phyloP scores from a whole-genome alignment of 331 rosid species.

The Erythrophleum ivorense region DNA sequence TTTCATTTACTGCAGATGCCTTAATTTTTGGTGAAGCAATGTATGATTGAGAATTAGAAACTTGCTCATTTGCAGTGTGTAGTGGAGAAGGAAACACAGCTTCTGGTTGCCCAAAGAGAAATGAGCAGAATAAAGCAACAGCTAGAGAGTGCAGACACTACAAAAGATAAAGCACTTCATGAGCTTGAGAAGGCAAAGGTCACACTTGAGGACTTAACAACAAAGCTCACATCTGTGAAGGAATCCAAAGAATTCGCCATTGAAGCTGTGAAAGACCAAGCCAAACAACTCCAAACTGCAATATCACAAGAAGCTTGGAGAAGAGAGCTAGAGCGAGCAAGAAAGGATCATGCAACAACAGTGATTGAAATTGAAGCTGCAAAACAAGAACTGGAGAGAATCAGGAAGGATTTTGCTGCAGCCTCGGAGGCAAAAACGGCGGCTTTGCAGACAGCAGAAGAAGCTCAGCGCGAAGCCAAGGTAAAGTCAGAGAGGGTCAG shows the following conservation, averaged over 20 bases:
- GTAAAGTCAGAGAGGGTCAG: slow-evolving; percentile 55
- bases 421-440: slow-evolving; percentile 73
- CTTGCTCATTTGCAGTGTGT: slow-evolving; percentile 50
- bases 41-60: background rate
- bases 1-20: too few relatives aligned
- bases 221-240: slow-evolving; percentile 51
- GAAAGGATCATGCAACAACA: slow-evolving; percentile 53
- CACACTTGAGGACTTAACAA: slow-evolving; percentile 55
- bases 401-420: slow-evolving; percentile 79
- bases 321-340: slow-evolving; percentile 62
- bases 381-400: slow-evolving; percentile 77
- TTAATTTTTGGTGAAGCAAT: too few relatives aligned
- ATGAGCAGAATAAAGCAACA: slow-evolving; percentile 57
- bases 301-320: slow-evolving; percentile 64
- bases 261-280: slow-evolving; percentile 52
- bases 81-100: slow-evolving; percentile 72
- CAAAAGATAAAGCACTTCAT: slow-evolving; percentile 55
- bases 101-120: slow-evolving; percentile 71
- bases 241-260: slow-evolving; percentile 67
- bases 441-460: slow-evolving; percentile 75
- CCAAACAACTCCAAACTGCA: slow-evolving; percentile 54
- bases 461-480: slow-evolving; percentile 71
- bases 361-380: slow-evolving; percentile 69
- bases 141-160: slow-evolving; percentile 47
- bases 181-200: slow-evolving; percentile 75